These are phyloP conservation scores for Amphirosellinia nigrospora DNA, from an alignment of 495 filamentous ascomycete species.

Conservation along the genomic window DNA sequence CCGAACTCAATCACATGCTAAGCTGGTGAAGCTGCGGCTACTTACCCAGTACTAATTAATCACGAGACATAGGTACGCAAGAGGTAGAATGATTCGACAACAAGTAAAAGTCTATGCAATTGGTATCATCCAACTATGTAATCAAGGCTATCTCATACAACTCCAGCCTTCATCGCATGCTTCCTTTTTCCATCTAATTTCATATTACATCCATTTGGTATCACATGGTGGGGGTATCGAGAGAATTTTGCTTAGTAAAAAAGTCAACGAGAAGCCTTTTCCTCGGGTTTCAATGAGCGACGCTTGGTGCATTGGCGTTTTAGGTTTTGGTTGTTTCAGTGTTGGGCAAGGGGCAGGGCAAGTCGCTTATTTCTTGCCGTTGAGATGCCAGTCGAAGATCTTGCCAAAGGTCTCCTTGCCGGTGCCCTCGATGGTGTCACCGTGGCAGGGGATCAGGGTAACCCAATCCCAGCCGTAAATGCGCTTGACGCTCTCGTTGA, in stretches of 20 bases:
- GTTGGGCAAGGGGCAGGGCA: not conserved
- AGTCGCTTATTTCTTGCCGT: slow-evolving; percentile 50
- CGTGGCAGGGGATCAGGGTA: slow-evolving; percentile 89
- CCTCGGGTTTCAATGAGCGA: slow-evolving; percentile 16
- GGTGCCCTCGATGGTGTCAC: slow-evolving; percentile 81
- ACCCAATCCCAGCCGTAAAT: slow-evolving; percentile 88
- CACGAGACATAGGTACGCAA: not conserved
- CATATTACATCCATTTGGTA: slow-evolving; percentile 25
- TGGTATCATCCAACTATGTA: slow-evolving; percentile 28
- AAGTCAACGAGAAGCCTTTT: slow-evolving; percentile 12
- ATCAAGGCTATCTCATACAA: slow-evolving; percentile 15
- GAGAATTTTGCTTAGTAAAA: slow-evolving; percentile 17
- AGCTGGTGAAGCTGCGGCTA: not conserved
- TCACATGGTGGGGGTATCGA: slow-evolving; percentile 26
- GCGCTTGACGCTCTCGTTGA: slow-evolving; percentile 67
- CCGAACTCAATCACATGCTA: too few species aligned
- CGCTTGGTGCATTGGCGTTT: not conserved
- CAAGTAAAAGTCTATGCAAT: slow-evolving; percentile 26
- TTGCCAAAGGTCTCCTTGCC: slow-evolving; percentile 80
- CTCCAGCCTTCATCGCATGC: slow-evolving; percentile 17
- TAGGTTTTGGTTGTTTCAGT: too few species aligned
- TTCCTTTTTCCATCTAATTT: slow-evolving; percentile 11
- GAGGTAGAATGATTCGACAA: not conserved
- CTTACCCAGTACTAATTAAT: not conserved
- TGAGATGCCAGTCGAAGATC: slow-evolving; percentile 85